A percentile compares a stretch with the other conserved stretches of the same genome.
These are phyloP conservation scores for Monosporascus ibericus DNA, from an alignment of 2,329 filamentous ascomycete genomes.

Conservation along the genomic window DNA sequence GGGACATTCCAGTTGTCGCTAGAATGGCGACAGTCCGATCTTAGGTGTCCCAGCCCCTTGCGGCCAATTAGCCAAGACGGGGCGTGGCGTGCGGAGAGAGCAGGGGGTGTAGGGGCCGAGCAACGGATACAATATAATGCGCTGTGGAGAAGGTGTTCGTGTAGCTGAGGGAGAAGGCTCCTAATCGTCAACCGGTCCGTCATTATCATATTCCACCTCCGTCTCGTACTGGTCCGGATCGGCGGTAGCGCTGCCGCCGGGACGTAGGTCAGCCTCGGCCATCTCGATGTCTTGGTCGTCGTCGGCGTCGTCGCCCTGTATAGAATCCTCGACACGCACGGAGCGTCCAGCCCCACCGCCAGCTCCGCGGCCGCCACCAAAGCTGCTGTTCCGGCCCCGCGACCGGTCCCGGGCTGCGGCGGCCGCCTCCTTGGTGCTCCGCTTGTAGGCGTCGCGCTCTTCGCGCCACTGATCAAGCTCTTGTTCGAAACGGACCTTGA, in stretches of 20 bases:
- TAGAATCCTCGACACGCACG: slow-evolving; percentile 16
- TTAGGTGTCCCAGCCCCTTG: no score
- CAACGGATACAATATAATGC: no score
- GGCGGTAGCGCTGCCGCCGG: neutral
- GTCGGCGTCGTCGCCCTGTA: slow-evolving; percentile 19
- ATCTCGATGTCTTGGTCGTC: slow-evolving; percentile 17
- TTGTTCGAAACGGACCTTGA: slow-evolving; percentile 35
- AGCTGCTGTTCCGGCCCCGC: slow-evolving; percentile 15
- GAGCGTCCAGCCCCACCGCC: slow-evolving; percentile 10
- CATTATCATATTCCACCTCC: slow-evolving; percentile 25
- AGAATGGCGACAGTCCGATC: no score
- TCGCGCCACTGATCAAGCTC: slow-evolving; percentile 35
- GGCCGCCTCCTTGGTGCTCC: slow-evolving; percentile 20
- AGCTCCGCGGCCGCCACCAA: slow-evolving; percentile 12
- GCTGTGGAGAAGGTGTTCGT: neutral
- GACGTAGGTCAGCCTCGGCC: slow-evolving; percentile 6
- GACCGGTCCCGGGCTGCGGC: slow-evolving; percentile 20
- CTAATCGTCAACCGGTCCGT: slow-evolving; percentile 18
- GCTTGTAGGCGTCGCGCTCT: slow-evolving; percentile 34
- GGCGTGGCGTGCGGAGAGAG: no score
- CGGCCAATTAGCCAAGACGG: no score
- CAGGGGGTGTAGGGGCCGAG: no score
- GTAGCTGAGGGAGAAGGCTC: neutral
- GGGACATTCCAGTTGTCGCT: no score
- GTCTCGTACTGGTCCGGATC: slow-evolving; percentile 11